Evolutionary conservation across 495 filamentous ascomycete species (phyloP).

Genomic region (Arthonia radiata): DNA sequence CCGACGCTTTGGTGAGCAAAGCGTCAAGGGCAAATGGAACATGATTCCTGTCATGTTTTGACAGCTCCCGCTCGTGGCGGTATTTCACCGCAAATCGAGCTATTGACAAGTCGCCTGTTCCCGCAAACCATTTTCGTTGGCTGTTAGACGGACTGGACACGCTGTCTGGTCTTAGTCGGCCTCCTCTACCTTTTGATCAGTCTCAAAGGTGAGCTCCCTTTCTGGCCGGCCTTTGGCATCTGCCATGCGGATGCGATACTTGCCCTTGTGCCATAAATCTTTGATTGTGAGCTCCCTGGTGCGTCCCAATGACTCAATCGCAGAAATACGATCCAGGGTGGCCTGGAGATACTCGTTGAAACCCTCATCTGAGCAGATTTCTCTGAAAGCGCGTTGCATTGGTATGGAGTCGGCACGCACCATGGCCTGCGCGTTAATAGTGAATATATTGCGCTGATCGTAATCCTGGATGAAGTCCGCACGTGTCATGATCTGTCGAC

Average conservation of each 20-base stretch:
- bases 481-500: constrained; percentile 80
- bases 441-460: constrained; percentile 87
- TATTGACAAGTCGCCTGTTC: too few species aligned
- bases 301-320: constrained; percentile 78
- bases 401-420: constrained; percentile 87
- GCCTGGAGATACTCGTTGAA: constrained; percentile 64
- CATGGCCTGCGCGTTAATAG: constrained; percentile 65
- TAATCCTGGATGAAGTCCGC: constrained; percentile 83
- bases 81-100: too few species aligned
- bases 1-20: constrained; percentile 37
- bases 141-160: too few species aligned
- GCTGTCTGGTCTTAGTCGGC: constrained; percentile 2
- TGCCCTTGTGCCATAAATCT: constrained; percentile 48
- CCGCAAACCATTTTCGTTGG: too few species aligned
- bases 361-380: constrained; percentile 43
- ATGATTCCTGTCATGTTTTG: not conserved
- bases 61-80: too few species aligned
- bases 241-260: constrained; percentile 42
- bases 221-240: constrained; percentile 22
- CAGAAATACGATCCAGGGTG: constrained; percentile 60
- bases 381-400: constrained; percentile 77
- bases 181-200: constrained; percentile 9
- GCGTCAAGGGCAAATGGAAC: not conserved
- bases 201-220: constrained; percentile 13
- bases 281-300: constrained; percentile 86